These are phyloP conservation scores for Penicillium glabrum DNA, from an alignment of 2,329 filamentous ascomycete species.

Conservation along the genomic window DNA sequence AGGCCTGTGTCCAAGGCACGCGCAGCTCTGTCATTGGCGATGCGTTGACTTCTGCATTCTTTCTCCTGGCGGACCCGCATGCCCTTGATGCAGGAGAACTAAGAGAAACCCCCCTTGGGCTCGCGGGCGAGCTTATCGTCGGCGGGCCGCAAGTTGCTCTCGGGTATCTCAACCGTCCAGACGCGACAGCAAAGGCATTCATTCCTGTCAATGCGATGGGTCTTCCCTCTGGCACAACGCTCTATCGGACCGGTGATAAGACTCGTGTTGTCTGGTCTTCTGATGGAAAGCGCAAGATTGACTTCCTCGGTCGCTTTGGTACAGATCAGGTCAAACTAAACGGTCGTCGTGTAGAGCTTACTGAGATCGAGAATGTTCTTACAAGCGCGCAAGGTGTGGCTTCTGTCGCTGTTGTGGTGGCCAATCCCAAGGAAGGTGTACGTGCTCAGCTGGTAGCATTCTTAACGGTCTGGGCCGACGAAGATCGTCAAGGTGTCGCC, in stretches of 20 bases:
- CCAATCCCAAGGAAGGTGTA: not conserved
- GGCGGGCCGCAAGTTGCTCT: conserved; percentile 34
- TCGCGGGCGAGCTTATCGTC: conserved; percentile 47
- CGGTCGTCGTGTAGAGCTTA: conserved; percentile 78
- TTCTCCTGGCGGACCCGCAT: conserved; percentile 30
- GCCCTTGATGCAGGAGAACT: conserved; percentile 27
- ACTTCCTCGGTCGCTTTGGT: conserved; percentile 77
- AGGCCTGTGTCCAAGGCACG: conserved; percentile 20
- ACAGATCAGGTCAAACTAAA: conserved; percentile 82
- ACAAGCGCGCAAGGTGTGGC: not conserved
- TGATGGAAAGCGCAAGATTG: conserved; percentile 51
- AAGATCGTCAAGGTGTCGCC: not conserved
- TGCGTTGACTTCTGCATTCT: conserved; percentile 36
- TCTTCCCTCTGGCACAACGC: conserved; percentile 27
- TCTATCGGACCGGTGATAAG: conserved; percentile 36
- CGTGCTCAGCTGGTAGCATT: not conserved
- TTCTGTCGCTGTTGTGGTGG: not conserved
- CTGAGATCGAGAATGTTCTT: conserved; percentile 61
- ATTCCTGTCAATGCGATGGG: conserved; percentile 43
- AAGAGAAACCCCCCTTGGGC: conserved; percentile 37
- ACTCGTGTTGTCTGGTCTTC: conserved; percentile 64
- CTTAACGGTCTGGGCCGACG: not conserved
- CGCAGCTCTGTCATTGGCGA: conserved; percentile 40
- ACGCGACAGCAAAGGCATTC: conserved; percentile 27
- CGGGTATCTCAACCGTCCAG: conserved; percentile 28